Percentiles rank a stretch among this genome's conserved stretches.
Conservation (phyloP, 2,329 filamentous ascomycete genomes). For the Trichoderma arundinaceum region DNA sequence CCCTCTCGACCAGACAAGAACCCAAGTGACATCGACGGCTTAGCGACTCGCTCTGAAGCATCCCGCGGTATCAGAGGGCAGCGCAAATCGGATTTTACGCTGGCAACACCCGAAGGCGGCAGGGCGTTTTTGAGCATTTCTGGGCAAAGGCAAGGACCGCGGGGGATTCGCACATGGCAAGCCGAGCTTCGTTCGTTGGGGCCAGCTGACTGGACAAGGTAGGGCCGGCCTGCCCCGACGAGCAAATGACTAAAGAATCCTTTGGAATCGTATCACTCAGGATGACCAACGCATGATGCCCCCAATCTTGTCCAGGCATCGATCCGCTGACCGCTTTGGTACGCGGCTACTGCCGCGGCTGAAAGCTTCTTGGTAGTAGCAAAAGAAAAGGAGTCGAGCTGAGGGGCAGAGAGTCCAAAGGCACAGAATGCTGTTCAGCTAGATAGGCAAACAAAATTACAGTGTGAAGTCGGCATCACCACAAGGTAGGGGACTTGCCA, state of each 20-base stretch:
- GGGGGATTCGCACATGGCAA: neutral
- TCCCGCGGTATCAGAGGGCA: slow-evolving; percentile 7
- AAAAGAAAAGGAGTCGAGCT: no score
- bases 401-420: no score
- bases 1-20: neutral
- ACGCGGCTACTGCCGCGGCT: slow-evolving; percentile 4
- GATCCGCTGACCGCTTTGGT: neutral
- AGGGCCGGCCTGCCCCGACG: neutral
- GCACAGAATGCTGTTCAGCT: no score
- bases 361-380: neutral
- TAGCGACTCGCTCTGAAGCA: slow-evolving; percentile 5
- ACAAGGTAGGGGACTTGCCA: no score
- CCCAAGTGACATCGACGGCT: slow-evolving; percentile 3
- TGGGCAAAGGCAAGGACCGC: neutral
- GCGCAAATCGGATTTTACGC: neutral
- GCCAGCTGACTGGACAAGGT: slow-evolving; percentile 19
- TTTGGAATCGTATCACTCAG: slow-evolving; percentile 7
- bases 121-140: no score
- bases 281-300: slow-evolving; percentile 6
- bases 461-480: no score
- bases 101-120: neutral
- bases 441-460: no score
- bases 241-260: slow-evolving; percentile 5
- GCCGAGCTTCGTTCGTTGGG: neutral
- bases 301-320: neutral